Conservation (phyloP, 2,329 filamentous ascomycete species). For the Fusarium tricinctum region DNA sequence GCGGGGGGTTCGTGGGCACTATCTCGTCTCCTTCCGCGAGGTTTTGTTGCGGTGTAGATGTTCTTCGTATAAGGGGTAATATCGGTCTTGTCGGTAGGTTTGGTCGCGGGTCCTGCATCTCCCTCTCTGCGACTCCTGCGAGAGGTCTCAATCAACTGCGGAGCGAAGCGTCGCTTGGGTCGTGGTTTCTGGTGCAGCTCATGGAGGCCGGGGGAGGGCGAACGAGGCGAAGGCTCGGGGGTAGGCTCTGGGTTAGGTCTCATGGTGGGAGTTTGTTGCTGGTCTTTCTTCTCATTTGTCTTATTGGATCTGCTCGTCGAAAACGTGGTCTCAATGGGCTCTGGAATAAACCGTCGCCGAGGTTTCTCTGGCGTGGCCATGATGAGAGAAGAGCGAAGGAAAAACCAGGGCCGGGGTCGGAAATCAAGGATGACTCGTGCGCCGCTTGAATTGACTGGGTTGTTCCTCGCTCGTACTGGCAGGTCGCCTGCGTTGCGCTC, state of each 20-base stretch:
- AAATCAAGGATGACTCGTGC: conserved; percentile 38
- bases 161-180: conserved; percentile 73
- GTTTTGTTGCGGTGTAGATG: conserved; percentile 66
- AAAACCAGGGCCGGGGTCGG: conserved; percentile 50
- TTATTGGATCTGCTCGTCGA: conserved; percentile 67
- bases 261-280: conserved; percentile 41
- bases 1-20: conserved; percentile 27
- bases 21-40: conserved; percentile 53
- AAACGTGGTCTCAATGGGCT: conserved; percentile 80
- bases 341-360: conserved; percentile 73
- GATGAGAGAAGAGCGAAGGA: conserved; percentile 56
- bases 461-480: conserved; percentile 28
- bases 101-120: conserved; percentile 73
- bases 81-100: conserved; percentile 78
- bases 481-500: conserved; percentile 37
- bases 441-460: conserved; percentile 29
- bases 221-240: conserved; percentile 66
- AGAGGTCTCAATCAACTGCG: conserved; percentile 85
- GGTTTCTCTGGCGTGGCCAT: conserved; percentile 60
- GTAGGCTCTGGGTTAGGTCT: conserved; percentile 71
- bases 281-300: conserved; percentile 42
- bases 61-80: conserved; percentile 74
- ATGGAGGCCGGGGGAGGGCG: conserved; percentile 60
- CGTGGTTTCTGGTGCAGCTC: conserved; percentile 60
- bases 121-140: conserved; percentile 77